Evolutionary conservation across 1,139 yeast species (phyloP).

Genomic region (Saccharomyces hybrid): DNA sequence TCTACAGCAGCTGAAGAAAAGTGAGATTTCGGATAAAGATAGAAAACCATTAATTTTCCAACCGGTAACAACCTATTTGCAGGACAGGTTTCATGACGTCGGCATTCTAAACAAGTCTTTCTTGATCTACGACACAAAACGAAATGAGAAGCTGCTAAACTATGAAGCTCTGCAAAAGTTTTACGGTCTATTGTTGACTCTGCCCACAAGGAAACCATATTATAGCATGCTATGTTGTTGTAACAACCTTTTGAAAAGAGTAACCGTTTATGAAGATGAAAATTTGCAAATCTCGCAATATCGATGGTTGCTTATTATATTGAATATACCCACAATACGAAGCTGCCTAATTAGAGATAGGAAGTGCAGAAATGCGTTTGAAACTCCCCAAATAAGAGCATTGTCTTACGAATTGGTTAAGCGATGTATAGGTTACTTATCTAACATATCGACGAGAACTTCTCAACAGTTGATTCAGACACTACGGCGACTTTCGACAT

Average conservation of each 20-base stretch:
- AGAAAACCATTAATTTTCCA: constrained; percentile 38
- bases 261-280: constrained; percentile 28
- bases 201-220: constrained; percentile 57
- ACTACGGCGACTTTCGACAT: constrained; percentile 42
- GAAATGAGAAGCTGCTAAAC: constrained; percentile 33
- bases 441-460: constrained; percentile 37
- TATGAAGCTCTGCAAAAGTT: constrained; percentile 38
- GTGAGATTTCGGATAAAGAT: constrained; percentile 2
- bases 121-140: constrained; percentile 21
- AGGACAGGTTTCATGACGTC: constrained; percentile 37
- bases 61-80: constrained; percentile 43
- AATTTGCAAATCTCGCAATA: constrained; percentile 24
- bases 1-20: constrained; percentile 7
- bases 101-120: constrained; percentile 46
- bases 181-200: constrained; percentile 38
- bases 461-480: constrained; percentile 48
- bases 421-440: constrained; percentile 56
- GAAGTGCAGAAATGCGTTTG: constrained; percentile 25
- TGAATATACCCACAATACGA: constrained; percentile 54
- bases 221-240: constrained; percentile 46
- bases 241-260: constrained; percentile 40
- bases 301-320: constrained; percentile 51
- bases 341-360: constrained; percentile 36
- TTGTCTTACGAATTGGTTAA: constrained; percentile 59
- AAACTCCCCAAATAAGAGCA: constrained; percentile 45